Evolutionary conservation across 495 filamentous ascomycete species (phyloP), one percentile per base, ranked within the genome.

Genomic region (Elasticomyces elasticus): DNA sequence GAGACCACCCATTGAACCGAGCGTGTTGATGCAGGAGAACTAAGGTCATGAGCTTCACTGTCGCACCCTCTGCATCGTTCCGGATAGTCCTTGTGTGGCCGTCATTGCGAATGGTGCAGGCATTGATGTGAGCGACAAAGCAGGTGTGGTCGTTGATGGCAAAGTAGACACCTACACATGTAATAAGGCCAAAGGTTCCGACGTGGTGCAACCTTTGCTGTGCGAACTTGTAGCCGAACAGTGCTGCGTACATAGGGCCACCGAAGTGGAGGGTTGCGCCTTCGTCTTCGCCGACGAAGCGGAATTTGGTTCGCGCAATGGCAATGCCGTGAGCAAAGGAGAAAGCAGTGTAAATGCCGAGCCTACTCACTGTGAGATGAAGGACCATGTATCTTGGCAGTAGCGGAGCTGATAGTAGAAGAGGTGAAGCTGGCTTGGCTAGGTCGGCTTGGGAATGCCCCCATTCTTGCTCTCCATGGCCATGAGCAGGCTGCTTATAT

Each of bases 71-170:
- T 5, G 44, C 19, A 17, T 47, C 40, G 40, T 43, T 22, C 6
- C 20, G 20, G 6, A 43, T 17, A 17, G 20, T 9, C 13, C 12
- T 9, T n/a, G 40, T 22, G 6, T 9, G 5, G n/a, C 40, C 20
- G 7, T 43, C 13, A 5, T 6, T 10, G 20, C 24, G 9, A 11
- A 25, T 5, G 10, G 10, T 24, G 9, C 19, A 27, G 19, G 44
- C 47, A 40, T 53, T 53, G 51, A 53, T 53, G 27, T 53, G 40
- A 30, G 51, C 51, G n/a, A 45, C 4, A 26, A 53, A 53, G 51
- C 51, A 53, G 19, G 24, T 19, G n/a, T 53, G 43, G 13, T 28
- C 38, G 23, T 53, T 24, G 37, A 53, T 26, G 3, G 38, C 20
- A 40, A 53, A 44, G 51, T 53, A 53, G 17, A 53, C 37, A 9